These are phyloP conservation scores for Quercus variabilis DNA, from an alignment of 306 rosid genomes.

Conservation along the genomic window DNA sequence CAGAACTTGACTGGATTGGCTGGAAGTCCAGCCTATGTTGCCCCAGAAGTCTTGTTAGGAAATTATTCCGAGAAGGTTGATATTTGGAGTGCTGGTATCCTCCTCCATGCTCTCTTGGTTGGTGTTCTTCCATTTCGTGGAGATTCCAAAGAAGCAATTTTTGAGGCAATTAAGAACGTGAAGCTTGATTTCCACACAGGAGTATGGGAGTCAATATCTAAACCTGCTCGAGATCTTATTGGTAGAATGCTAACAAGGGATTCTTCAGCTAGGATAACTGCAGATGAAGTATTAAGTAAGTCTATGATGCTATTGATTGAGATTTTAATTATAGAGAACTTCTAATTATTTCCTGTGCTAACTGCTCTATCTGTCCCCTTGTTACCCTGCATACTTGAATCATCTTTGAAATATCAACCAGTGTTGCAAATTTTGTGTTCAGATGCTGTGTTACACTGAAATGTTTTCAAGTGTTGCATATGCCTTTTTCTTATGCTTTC, in stretches of 20 bases:
- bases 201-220: conserved; percentile 77
- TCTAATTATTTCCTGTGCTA: neutral
- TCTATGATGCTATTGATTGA: conserved; percentile 10
- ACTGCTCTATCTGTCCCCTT: conserved; percentile 11
- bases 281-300: conserved; percentile 96
- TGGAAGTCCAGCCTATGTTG: conserved; percentile 99
- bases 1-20: conserved; percentile 92
- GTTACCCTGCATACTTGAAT: neutral
- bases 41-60: conserved; percentile 88
- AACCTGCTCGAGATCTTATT: conserved; percentile 87
- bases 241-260: conserved; percentile 96
- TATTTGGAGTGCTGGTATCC: conserved; percentile 99
- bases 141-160: conserved; percentile 79
- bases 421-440: neutral
- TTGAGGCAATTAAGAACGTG: conserved; percentile 80
- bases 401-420: neutral
- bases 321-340: neutral
- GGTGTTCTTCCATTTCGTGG: conserved; percentile 91
- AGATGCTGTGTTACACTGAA: neutral
- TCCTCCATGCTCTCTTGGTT: conserved; percentile 80
- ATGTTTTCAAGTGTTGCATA: neutral
- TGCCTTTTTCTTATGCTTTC: neutral
- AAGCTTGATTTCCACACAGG: conserved; percentile 77
- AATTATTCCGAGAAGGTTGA: conserved; percentile 89
- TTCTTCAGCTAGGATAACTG: conserved; percentile 78